Evolutionary conservation across 2,329 filamentous ascomycete species (phyloP), one percentile per base, ranked within the genome.

Genomic region (Aspergillus hiratsukae): DNA sequence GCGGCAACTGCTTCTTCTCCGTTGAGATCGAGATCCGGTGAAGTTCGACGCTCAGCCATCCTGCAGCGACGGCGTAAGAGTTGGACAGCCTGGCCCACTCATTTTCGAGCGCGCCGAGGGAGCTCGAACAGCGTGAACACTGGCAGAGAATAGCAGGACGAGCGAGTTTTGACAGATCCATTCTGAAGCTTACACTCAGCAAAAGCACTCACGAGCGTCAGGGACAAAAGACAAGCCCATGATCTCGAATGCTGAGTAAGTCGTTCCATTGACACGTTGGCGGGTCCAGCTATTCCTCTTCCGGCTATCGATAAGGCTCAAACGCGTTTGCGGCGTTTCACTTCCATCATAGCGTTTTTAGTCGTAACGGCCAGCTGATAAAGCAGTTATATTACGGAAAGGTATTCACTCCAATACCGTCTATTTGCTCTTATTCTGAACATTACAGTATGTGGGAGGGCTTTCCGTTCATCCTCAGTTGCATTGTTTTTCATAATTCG

Each of bases 51-150:
- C 72, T 75, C 37, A 73, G 62, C 72, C 72, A 75, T 49, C 67
- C 71, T 29, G 70, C 66, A 35, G 67, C 66, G 48, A 73, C 64
- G 23, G 72, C 67, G 53, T 75, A 74, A 9, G 70, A 68, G 52
- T 65, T 70, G 27, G 72, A 74, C n/a, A 75, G 58, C 52, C 67
- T 72, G 9, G 69, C 72, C 72, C 72, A 75, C 56, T 74, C 72
- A 52, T 75, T 75, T 63, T 75, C 72, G 21, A 74, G 63, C n/a
- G 69, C 72, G 4, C 72, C 72, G 49, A 75, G 62, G 27, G 72
- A 74, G 60, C 72, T 75, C n/a, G 71, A 73, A 56, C 72, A 75
- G 50, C 71, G 66, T 25, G 64, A 64, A 54, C 72, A 75, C 59
- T 74, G 71, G 52, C 69, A 67, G 19, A 74, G 59, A n/a, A 75